These are phyloP conservation scores for Achaetomiella virescens DNA, from an alignment of 495 filamentous ascomycete species.

Conservation along the genomic window DNA sequence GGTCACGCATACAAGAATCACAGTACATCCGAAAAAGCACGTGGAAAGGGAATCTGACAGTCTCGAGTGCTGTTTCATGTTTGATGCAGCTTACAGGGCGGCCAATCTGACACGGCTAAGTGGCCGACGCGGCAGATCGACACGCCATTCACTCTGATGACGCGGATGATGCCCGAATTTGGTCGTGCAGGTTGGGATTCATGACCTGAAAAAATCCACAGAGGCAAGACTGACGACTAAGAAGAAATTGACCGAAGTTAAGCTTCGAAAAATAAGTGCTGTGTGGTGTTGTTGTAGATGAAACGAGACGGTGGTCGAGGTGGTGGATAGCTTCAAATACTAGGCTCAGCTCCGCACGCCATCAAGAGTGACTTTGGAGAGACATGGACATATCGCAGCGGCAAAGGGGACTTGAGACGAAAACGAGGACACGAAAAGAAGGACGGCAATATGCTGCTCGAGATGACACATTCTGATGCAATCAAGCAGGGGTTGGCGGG, in stretches of 20 bases:
- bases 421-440: conserved; percentile 18
- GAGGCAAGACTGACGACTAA: neutral
- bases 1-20: too few relatives aligned
- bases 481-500: conserved; percentile 30
- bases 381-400: neutral
- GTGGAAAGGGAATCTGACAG: neutral
- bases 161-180: conserved; percentile 6
- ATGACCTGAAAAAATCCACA: neutral
- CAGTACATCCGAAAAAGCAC: neutral
- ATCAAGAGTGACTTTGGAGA: conserved; percentile 24
- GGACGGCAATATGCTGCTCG: conserved; percentile 21
- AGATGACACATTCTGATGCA: conserved; percentile 6
- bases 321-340: conserved; percentile 42
- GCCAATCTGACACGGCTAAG: conserved; percentile 3
- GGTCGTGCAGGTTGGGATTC: neutral
- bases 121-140: conserved; percentile 13
- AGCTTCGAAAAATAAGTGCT: neutral
- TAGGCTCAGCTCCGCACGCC: neutral
- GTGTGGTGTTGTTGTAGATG: conserved; percentile 6
- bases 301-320: conserved; percentile 11
- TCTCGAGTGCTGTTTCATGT: neutral
- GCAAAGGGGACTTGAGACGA: neutral
- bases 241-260: conserved; percentile 1
- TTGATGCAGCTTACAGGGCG: neutral
- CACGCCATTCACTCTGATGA: conserved; percentile 17